Evolutionary conservation across 208 protist species (phyloP).

Genomic region (Trichomonas tenax): DNA sequence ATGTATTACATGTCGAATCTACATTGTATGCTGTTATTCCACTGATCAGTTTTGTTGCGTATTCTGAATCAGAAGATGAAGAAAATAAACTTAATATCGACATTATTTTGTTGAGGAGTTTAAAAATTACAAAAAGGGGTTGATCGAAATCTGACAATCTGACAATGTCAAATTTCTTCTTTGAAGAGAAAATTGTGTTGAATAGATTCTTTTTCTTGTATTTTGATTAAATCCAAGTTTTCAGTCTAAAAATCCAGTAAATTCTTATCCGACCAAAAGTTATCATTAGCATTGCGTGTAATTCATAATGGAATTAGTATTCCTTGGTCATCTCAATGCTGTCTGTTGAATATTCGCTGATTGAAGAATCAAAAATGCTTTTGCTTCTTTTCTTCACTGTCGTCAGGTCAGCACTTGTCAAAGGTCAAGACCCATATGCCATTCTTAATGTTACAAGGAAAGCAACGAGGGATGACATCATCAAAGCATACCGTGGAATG

Average conservation of each 20-base stretch:
- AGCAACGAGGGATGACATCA: background rate
- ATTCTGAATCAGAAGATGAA: background rate
- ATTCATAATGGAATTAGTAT: too few relatives aligned
- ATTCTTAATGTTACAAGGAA: background rate
- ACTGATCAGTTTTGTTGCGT: background rate
- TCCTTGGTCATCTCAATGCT: too few relatives aligned
- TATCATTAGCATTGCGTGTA: too few relatives aligned
- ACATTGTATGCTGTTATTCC: background rate
- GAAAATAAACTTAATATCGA: background rate
- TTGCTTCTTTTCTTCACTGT: background rate
- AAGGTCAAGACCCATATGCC: constrained; percentile 15
- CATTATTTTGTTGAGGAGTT: background rate
- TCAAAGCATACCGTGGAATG: background rate
- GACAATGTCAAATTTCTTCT: too few relatives aligned
- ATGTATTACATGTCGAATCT: background rate
- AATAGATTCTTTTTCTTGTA: too few relatives aligned
- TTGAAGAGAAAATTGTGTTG: too few relatives aligned
- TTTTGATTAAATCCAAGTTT: too few relatives aligned
- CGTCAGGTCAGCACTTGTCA: background rate
- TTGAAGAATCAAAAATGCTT: background rate
- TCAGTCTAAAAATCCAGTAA: too few relatives aligned
- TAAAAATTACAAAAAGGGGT: too few relatives aligned
- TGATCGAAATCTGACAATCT: too few relatives aligned
- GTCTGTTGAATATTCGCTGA: too few relatives aligned
- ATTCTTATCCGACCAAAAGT: too few relatives aligned